phyloP scores from a whole-genome alignment of 495 filamentous ascomycete genomes.

The Apodospora peruviana region DNA sequence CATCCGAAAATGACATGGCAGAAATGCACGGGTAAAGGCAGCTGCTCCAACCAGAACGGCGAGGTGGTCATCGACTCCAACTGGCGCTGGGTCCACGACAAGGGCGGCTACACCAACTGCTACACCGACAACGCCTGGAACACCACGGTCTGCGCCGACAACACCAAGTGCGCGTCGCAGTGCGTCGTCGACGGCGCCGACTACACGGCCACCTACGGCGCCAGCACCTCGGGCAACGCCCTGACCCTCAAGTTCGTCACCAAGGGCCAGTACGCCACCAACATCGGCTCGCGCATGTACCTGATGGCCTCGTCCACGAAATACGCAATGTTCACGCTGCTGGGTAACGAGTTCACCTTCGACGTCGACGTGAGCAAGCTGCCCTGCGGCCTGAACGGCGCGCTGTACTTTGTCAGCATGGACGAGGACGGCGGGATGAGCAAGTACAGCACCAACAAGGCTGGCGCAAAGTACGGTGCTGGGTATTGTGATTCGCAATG shows the following conservation, averaged over 20 bases:
- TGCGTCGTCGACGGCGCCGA: constrained; percentile 38
- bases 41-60: constrained; percentile 35
- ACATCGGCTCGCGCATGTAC: constrained; percentile 41
- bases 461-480: constrained; percentile 57
- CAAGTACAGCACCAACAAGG: constrained; percentile 47
- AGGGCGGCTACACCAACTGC: constrained; percentile 31
- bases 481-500: constrained; percentile 68
- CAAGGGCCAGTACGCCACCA: constrained; percentile 24
- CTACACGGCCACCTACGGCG: constrained; percentile 48
- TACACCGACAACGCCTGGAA: constrained; percentile 40
- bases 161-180: constrained; percentile 29
- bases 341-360: constrained; percentile 55
- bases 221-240: constrained; percentile 43
- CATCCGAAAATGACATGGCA: constrained; percentile 54
- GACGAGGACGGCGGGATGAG: constrained; percentile 45
- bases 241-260: constrained; percentile 14
- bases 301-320: constrained; percentile 46
- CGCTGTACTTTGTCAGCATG: constrained; percentile 61
- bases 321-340: constrained; percentile 54
- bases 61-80: constrained; percentile 37
- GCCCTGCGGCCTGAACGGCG: constrained; percentile 59
- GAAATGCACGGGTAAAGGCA: constrained; percentile 44
- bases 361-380: constrained; percentile 56
- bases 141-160: constrained; percentile 20
- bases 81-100: constrained; percentile 40